Base-by-base conservation (phyloP, 768 basidiomycete genomes). In the Psilocybe sp. region DNA sequence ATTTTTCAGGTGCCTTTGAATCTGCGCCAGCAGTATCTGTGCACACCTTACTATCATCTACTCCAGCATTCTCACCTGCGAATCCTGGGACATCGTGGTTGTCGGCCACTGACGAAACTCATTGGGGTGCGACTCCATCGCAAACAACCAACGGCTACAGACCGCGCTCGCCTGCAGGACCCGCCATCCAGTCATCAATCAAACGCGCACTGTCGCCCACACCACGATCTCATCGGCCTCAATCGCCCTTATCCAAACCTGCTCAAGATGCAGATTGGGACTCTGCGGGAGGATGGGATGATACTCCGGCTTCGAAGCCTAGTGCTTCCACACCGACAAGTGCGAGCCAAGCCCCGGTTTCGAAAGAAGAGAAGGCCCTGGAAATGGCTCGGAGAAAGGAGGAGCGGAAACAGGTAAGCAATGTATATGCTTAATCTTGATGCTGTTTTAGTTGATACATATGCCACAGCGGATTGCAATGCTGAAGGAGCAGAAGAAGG, bases 351-450 rank as follows among this genome's bases (percentile, higher is more conserved):
- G 67, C 78, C 20, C 67, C 65, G 1, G 74, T 92, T 77, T 78
- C 81, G 20, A 97, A 93, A 65, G 96, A 97, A 66, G 93, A 95
- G 58, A 96, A 89, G 66, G 90, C 90, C 1, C 84, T 83, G n/a
- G 92, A 97, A 72, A 87, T 98, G 84, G 88, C 87, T 7, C 75
- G 87, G 55, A 76, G 94, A 51, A 88, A 95, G 62, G 95, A 98
- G 64, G 96, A 98, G 65, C 73, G 96, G 40, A 93, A 88, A 65
- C 84, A 91, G 74, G 92, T 92, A 47, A 15, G 80, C 68, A 14
- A 31, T 31, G 19, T 40, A 4, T 12, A 12, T 3, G n/a, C 6
- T 18, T 10, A 6, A 39, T 44, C 5, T 18, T 13, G 15, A 14
- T 40, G 16, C 12, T 19, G 12, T 42, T n/a, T n/a, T n/a, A 14